A percentile compares a stretch with the other conserved stretches of the same genome.
Evolutionary conservation across 179 eudicot genomes (phyloP).

Genomic region (Monotropa hypopitys): DNA sequence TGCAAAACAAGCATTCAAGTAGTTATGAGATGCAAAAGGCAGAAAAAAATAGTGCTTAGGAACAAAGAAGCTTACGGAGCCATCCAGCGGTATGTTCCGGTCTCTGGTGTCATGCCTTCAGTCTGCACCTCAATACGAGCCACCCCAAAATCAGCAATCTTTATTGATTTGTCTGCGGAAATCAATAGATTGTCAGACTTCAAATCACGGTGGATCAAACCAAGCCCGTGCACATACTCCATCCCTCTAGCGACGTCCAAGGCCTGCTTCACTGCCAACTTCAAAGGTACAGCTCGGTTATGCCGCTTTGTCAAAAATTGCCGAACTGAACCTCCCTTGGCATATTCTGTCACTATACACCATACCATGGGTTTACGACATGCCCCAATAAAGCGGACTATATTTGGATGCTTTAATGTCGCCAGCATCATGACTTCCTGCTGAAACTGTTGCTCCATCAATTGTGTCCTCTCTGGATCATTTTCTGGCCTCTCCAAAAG

Average conservation of each 20-base stretch:
- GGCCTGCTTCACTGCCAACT: slow-evolving; percentile 83
- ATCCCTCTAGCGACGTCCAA: slow-evolving; percentile 91
- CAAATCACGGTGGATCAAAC: slow-evolving; percentile 70
- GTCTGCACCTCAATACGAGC: slow-evolving; percentile 93
- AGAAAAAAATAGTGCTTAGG: not conserved
- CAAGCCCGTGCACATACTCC: slow-evolving; percentile 80
- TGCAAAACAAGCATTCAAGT: not conserved
- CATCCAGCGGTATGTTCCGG: slow-evolving; percentile 97
- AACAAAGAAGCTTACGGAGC: slow-evolving; percentile 61
- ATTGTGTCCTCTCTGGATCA: slow-evolving; percentile 52
- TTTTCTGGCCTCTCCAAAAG: slow-evolving; percentile 85
- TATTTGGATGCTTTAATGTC: slow-evolving; percentile 65
- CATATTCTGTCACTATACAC: slow-evolving; percentile 76
- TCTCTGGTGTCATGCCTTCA: slow-evolving; percentile 95
- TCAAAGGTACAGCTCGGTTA: slow-evolving; percentile 74
- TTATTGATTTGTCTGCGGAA: slow-evolving; percentile 69
- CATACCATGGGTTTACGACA: slow-evolving; percentile 87
- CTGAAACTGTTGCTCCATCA: slow-evolving; percentile 92
- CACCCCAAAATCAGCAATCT: slow-evolving; percentile 90
- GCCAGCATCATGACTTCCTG: slow-evolving; percentile 92
- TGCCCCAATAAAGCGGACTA: slow-evolving; percentile 75
- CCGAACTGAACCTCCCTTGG: slow-evolving; percentile 94
- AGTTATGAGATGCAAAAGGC: not conserved
- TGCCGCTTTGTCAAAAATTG: slow-evolving; percentile 68
- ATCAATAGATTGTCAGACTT: slow-evolving; percentile 81